phyloP scores from a whole-genome alignment of 805 yeast species.

The Jamesozyma lodderae region DNA sequence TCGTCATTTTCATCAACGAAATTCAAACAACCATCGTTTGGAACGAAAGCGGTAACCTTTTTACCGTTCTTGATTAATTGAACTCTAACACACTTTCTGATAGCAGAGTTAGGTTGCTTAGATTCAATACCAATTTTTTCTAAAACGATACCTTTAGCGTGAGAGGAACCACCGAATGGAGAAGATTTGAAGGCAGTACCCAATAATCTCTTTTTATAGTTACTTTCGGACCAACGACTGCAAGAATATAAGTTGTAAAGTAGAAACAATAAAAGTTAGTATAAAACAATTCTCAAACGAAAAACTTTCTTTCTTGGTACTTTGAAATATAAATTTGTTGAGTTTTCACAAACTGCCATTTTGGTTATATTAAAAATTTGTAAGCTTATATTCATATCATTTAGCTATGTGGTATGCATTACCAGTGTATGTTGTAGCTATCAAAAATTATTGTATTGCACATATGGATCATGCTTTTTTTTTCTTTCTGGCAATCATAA shows the following conservation, averaged over 20 bases:
- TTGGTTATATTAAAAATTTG: no score
- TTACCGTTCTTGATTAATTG: constrained; percentile 99
- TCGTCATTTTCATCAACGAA: constrained; percentile 99
- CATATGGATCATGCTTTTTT: no score
- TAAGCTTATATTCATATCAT: no score
- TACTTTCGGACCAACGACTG: constrained; percentile 98
- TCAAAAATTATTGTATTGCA: no score
- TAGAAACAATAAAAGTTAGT: no score
- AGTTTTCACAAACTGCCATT: no score
- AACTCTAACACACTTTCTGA: constrained; percentile 99
- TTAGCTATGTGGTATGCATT: no score
- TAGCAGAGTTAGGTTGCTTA: constrained; percentile 99
- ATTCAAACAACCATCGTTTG: constrained; percentile 99
- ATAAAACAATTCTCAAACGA: no score
- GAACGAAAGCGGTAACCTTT: constrained; percentile 99
- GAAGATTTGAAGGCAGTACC: constrained; percentile 99
- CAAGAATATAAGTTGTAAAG: constrained; percentile 8
- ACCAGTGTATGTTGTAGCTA: no score
- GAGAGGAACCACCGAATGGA: constrained; percentile 99
- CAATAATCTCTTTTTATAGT: constrained; percentile 96
- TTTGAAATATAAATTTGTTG: no score
- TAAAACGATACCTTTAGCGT: constrained; percentile 99
- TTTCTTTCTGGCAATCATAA: no score
- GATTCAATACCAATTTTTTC: constrained; percentile 99
- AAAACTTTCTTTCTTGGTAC: no score